Percentiles rank a stretch among this genome's conserved stretches.
Evolutionary conservation across 2,329 filamentous ascomycete genomes (phyloP).

Genomic region (Alternaria angustiovoidea): DNA sequence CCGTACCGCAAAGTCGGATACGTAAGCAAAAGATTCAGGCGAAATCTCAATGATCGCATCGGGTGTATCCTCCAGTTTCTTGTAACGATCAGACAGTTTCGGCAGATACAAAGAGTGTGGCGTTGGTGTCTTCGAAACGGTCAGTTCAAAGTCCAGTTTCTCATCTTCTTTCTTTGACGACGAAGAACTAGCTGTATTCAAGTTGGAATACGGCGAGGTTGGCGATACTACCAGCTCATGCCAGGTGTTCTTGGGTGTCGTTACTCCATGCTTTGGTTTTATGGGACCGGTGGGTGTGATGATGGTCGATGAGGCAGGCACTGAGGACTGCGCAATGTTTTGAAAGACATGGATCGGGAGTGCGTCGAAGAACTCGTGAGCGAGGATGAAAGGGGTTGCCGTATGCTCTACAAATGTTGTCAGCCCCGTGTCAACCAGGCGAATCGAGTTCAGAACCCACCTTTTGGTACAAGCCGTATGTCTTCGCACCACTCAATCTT

Average conservation of each 20-base stretch:
- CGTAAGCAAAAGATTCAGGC: slow-evolving; percentile 83
- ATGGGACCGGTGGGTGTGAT: slow-evolving; percentile 60
- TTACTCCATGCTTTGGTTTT: slow-evolving; percentile 50
- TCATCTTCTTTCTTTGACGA: slow-evolving; percentile 25
- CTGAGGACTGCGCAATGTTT: slow-evolving; percentile 63
- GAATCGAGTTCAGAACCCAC: slow-evolving; percentile 54
- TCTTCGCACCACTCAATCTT: slow-evolving; percentile 89
- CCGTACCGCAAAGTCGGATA: slow-evolving; percentile 79
- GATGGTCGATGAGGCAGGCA: slow-evolving; percentile 51
- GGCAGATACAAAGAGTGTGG: slow-evolving; percentile 87
- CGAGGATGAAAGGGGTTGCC: slow-evolving; percentile 89
- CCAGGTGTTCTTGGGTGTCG: slow-evolving; percentile 50
- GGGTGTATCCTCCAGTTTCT: slow-evolving; percentile 70
- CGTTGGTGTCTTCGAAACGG: slow-evolving; percentile 76
- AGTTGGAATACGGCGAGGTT: slow-evolving; percentile 53
- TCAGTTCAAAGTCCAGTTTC: slow-evolving; percentile 84
- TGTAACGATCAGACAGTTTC: slow-evolving; percentile 80
- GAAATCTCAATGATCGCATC: slow-evolving; percentile 86
- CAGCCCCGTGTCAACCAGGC: slow-evolving; percentile 10
- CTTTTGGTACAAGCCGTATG: slow-evolving; percentile 79
- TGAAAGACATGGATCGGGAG: slow-evolving; percentile 96
- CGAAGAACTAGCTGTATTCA: slow-evolving; percentile 33
- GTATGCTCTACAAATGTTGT: slow-evolving; percentile 61
- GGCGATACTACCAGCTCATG: slow-evolving; percentile 56
- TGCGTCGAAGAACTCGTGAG: slow-evolving; percentile 98